A percentile compares a stretch with the other conserved stretches of the same genome.
Conservation (phyloP, 2,329 filamentous ascomycete genomes). For the Pseudonectria foliicola region DNA sequence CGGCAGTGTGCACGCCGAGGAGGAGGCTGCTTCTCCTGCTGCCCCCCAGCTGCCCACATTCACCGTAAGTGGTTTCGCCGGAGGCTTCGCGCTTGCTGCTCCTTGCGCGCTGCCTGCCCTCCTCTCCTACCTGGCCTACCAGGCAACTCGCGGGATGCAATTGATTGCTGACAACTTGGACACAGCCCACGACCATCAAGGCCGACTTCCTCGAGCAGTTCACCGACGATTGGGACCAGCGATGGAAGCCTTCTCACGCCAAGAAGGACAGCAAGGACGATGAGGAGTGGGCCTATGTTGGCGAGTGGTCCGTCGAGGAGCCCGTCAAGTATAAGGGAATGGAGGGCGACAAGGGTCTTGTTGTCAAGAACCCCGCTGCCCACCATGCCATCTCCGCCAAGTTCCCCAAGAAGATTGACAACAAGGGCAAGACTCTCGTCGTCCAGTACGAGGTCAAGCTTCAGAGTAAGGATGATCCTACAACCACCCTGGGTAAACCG, state of each 20-base stretch:
- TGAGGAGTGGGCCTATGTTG: conserved; percentile 95
- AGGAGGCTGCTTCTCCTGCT: conserved; percentile 42
- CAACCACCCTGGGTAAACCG: not conserved
- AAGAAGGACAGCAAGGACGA: conserved; percentile 84
- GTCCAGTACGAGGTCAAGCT: conserved; percentile 99
- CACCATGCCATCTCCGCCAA: conserved; percentile 99
- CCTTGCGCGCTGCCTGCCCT: not conserved
- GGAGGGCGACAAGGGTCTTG: conserved; percentile 90
- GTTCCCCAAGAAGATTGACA: conserved; percentile 92
- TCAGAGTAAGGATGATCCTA: conserved; percentile 61
- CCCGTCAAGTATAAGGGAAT: conserved; percentile 85
- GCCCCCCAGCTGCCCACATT: conserved; percentile 70
- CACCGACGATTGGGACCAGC: conserved; percentile 86
- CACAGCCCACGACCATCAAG: conserved; percentile 77
- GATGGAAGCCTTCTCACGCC: conserved; percentile 92
- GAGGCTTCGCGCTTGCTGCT: too few species aligned
- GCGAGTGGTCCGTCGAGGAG: conserved; percentile 96
- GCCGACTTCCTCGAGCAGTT: conserved; percentile 98
- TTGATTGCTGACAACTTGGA: conserved; percentile 18
- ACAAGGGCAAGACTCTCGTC: conserved; percentile 94
- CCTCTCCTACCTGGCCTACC: not conserved
- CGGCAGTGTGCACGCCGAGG: conserved; percentile 62
- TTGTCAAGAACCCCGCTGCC: conserved; percentile 95
- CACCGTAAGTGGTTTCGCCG: conserved; percentile 59
- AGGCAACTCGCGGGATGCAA: conserved; percentile 4